Evolutionary conservation across 2,329 filamentous ascomycete genomes (phyloP), one percentile per base, ranked within the genome.

Genomic region (Aspergillus ustus): DNA sequence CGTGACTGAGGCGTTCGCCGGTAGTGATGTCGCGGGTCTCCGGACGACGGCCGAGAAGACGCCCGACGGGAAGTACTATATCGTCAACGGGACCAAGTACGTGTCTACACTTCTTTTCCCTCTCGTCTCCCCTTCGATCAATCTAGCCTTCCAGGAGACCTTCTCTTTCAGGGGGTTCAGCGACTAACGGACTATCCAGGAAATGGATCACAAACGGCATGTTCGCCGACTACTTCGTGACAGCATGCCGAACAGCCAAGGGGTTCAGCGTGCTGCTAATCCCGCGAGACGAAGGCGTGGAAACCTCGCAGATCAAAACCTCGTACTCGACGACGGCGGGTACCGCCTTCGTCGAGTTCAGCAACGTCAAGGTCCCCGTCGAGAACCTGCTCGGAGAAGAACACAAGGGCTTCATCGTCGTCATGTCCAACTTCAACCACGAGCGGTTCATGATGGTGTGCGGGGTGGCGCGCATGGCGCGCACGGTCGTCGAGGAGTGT

Each of bases 401-500:
- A 78, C 87, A 95, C 82, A 91, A 94, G 80, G 92, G 92, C 7
- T 93, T 96, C 72, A 85, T 89, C 64, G 91, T 95, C 31, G 92
- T 96, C 72, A 84, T 95, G 73, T 87, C 85, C 78, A 96, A 96
- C 80, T 96, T 96, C 81, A 95, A 95, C 82, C 91, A 95, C 78
- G 91, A 93, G 80, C 85, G 91, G 34, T 92, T 90, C 84, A 89
- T 85, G 78, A 92, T 93, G 89, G 82, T 83, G 60, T 88, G 86
- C 67, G 87, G 80, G 54, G 86, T 88, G 3, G 83, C 89, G 62
- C 87, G 90, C 54, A 83, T 85, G 2, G 34, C 34, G 77, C 87
- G 83, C 57, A 85, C 91, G 64, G 85, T 94, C 15, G 88, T 92
- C 13, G 91, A 96, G 75, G 92, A 96, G 74, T 94, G 88, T 70